Base-by-base conservation (phyloP, 768 basidiomycete species). In the Hypholoma sublateritium region DNA sequence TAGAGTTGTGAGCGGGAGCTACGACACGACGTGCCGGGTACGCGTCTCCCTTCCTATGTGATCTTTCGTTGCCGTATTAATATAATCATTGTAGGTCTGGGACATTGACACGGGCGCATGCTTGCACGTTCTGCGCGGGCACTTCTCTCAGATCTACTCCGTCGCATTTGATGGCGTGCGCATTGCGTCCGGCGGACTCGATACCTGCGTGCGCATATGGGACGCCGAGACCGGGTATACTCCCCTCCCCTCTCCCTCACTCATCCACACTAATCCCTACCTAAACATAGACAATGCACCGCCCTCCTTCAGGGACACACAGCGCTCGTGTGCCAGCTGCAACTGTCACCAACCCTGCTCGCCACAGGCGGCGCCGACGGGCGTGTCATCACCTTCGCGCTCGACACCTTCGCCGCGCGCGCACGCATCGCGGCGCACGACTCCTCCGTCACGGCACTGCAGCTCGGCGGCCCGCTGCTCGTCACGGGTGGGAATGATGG, bases 161-260 rank as follows among this genome's bases (percentile, higher is more conserved):
- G 90, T 97, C 39, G 92, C 93, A 9, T 95, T 94, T 61, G 93
- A 96, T 64, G 95, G 95, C 0, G 73, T 84, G 16, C 77, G 84
- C 12, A 81, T 95, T 49, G 91, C 87, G 1, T 91, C 91, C 5
- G 95, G 94, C 4, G 89, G 89, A n/a, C 73, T 96, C 60, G 95
- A 98, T 65, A 95, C 93, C n/a, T 93, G 89, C 1, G 91, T 97
- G 3, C 78, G 95, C 3, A 83, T 98, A 0, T 98, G 96, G 96
- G 86, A 89, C 60, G 89, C 91, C 0, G 75, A 80, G 9, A 87
- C 88, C 39, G 95, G 95, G 93, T 95, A 67, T 62, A 86, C n/a
- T 17, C 37, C 7, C 42, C 42, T 32, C 37, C 9, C 42, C 19
- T 13, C 25, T 43, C 24, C 5, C 46, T 39, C 9, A 7, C 17